phyloP scores from a whole-genome alignment of 148 eudicot species.

The Silene conica region DNA sequence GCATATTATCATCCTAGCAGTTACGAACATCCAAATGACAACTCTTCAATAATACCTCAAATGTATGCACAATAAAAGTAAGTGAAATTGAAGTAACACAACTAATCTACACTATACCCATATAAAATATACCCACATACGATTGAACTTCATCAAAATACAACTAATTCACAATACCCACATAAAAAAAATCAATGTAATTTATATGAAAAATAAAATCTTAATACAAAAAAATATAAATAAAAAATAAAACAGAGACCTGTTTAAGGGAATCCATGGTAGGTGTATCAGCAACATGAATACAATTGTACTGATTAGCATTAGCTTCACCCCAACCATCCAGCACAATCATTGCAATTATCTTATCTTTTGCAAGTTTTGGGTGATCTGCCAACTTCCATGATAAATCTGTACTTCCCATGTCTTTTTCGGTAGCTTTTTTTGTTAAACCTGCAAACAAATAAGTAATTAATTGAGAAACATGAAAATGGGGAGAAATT shows the following conservation, averaged over 20 bases:
- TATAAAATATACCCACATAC: too few species aligned
- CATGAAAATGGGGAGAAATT: too few species aligned
- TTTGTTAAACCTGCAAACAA: neutral
- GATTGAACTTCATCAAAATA: too few species aligned
- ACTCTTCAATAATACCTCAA: neutral
- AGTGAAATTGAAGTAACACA: neutral
- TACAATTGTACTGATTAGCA: slow-evolving; percentile 59
- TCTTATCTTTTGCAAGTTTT: slow-evolving; percentile 62
- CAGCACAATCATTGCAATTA: slow-evolving; percentile 50
- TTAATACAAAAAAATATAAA: neutral
- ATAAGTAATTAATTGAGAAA: too few species aligned
- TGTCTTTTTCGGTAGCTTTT: neutral
- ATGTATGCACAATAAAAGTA: neutral
- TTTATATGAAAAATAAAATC: neutral
- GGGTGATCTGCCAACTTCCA: slow-evolving; percentile 68
- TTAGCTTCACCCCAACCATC: slow-evolving; percentile 90
- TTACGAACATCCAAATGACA: too few species aligned
- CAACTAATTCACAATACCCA: neutral
- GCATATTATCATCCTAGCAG: too few species aligned
- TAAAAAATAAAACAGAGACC: slow-evolving; percentile 18
- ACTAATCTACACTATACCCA: neutral
- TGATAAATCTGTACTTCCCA: slow-evolving; percentile 48
- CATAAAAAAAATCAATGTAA: neutral
- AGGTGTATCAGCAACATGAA: slow-evolving; percentile 67
- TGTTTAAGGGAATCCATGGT: slow-evolving; percentile 72